Evolutionary conservation across 2,329 filamentous ascomycete species (phyloP).

Genomic region (Onygena corvina): DNA sequence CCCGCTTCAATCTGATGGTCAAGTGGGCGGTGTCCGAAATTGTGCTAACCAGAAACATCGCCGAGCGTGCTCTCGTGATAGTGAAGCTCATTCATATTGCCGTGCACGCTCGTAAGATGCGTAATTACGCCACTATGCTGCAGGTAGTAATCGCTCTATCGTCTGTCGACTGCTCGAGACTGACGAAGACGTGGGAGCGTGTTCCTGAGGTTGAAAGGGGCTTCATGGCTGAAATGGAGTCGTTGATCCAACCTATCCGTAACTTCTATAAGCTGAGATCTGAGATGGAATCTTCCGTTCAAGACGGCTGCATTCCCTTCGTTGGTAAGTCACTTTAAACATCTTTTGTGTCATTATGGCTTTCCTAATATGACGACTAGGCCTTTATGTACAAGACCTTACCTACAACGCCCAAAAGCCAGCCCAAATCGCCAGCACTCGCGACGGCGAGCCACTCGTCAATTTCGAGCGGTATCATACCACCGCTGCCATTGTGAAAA

Average conservation of each 20-base stretch:
- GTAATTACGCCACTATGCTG: conserved; percentile 55
- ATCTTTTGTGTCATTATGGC: background rate
- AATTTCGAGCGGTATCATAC: conserved; percentile 57
- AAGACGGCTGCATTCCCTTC: conserved; percentile 54
- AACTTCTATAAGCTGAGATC: conserved; percentile 52
- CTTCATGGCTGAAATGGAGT: conserved; percentile 47
- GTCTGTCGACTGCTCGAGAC: conserved; percentile 46
- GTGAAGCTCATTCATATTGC: conserved; percentile 54
- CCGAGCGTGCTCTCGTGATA: conserved; percentile 49
- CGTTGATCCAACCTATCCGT: conserved; percentile 48
- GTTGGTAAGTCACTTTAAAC: conserved; percentile 37
- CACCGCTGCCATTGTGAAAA: conserved; percentile 54
- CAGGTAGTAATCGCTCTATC: conserved; percentile 53
- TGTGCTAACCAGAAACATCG: conserved; percentile 45
- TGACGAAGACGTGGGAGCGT: conserved; percentile 48
- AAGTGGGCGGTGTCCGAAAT: conserved; percentile 55
- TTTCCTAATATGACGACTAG: conserved; percentile 21
- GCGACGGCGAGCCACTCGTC: conserved; percentile 43
- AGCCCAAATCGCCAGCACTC: conserved; percentile 41
- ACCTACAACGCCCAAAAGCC: conserved; percentile 58
- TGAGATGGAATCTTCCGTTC: conserved; percentile 52
- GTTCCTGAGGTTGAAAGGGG: conserved; percentile 44
- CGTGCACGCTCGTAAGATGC: conserved; percentile 44
- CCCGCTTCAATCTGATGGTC: conserved; percentile 54
- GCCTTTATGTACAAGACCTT: conserved; percentile 54